Evolutionary conservation across 768 basidiomycete species (phyloP), one percentile per base, ranked within the genome.

Genomic region (Lactarius trivialis): DNA sequence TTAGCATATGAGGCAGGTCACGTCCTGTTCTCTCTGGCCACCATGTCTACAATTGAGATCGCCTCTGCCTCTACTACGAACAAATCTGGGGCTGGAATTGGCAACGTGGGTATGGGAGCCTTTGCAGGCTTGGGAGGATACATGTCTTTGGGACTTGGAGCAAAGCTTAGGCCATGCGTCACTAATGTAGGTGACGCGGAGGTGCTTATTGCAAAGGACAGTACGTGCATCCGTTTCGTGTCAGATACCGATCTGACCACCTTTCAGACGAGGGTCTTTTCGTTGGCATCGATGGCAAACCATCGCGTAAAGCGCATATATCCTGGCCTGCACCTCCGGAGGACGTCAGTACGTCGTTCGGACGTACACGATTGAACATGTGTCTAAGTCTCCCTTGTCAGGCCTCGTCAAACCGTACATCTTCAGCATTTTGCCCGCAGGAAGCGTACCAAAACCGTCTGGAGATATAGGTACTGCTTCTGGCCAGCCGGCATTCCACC

Each of bases 1-100:
- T 84, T 94, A 65, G 91, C 88, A 0, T 93, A 93, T 72, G 83
- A 89, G n/a, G 79, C 88, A 0, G 89, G 90, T 65, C 84, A 88
- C 71, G 88, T 85, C 0, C 73, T 94, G 7, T 89, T 92, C 65
- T 84, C 83, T 3, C 73, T 91, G 39, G 77, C 80, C 41, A 81
- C 78, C 1, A 82, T 83, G 77, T 76, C 81, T 2, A 77, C 80
- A 0, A 75, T 80, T 2, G 86, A 89, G 21, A 74, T 91, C 7
- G 70, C 75, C 11, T 65, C 66, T 0, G 78, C 80, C 1, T 76
- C 81, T 4, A 64, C 71, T 15, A 58, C 70, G 11, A 65, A 66
- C 9, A 67, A 67, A 9, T 65, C 74, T 28, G 70, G 80, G 39
- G 80, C 85, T 4, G 70, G 76, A 5, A 74, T 82, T 53, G 66